A percentile compares a stretch with the other conserved stretches of the same genome.
Evolutionary conservation across 2,329 filamentous ascomycete species (phyloP).

Genomic region (Epicoccum sorghinum): DNA sequence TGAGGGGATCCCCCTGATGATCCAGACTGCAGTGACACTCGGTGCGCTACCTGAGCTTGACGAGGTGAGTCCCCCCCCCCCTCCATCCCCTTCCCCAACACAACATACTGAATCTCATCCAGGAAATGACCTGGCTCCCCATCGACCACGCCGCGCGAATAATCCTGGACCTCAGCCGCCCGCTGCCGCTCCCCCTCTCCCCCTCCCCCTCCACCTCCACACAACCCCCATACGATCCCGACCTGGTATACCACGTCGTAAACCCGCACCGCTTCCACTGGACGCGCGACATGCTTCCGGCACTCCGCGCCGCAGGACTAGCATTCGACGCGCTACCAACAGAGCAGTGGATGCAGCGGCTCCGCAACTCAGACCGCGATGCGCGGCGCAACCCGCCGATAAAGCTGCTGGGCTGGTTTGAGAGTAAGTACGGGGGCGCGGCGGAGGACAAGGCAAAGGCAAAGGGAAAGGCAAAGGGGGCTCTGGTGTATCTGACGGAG

Average conservation of each 20-base stretch:
- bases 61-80: conserved; percentile 29
- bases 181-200: too few species aligned
- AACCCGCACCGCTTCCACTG: conserved; percentile 59
- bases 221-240: neutral
- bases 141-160: conserved; percentile 51
- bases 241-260: conserved; percentile 59
- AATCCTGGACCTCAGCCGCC: conserved; percentile 30
- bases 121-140: conserved; percentile 49
- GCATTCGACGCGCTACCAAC: conserved; percentile 30
- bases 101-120: neutral
- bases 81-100: neutral
- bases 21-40: conserved; percentile 54
- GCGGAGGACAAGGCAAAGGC: conserved; percentile 16
- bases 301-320: conserved; percentile 53
- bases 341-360: conserved; percentile 33
- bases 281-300: conserved; percentile 61
- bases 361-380: conserved; percentile 29
- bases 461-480: conserved; percentile 21
- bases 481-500: conserved; percentile 22
- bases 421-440: conserved; percentile 32
- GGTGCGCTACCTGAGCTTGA: conserved; percentile 55
- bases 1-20: conserved; percentile 59
- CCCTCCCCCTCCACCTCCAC: neutral
- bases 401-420: conserved; percentile 39
- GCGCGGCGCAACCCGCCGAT: conserved; percentile 34